Evolutionary conservation across 2,329 filamentous ascomycete genomes (phyloP), one percentile per base, ranked within the genome.

Genomic region (Blastomyces silverae): DNA sequence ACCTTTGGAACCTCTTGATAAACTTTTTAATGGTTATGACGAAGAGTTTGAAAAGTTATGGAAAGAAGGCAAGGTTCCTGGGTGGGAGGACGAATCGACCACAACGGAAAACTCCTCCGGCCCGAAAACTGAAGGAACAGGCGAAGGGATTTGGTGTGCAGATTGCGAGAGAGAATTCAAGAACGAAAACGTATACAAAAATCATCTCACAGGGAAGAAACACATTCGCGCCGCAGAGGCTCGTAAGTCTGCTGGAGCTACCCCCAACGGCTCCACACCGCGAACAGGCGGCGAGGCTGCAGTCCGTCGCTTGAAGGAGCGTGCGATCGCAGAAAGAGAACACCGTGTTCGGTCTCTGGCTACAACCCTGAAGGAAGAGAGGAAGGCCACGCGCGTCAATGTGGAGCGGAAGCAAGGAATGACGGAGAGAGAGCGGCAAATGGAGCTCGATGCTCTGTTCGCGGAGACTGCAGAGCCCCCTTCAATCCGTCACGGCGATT

Each of bases 391-490:
- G 0, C 86, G 90, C 60, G 89, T 94, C 71, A 97, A 99, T 72
- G 92, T 97, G 13, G 95, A 99, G 82, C 89, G 94, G 62, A 94
- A 91, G 76, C 91, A 95, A 75, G 93, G 93, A 69, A 96, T 99
- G 92, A 99, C 94, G 2, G 93, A 97, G 74, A 88, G 92, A 42
- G 94, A 99, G 76, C 89, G 94, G 17, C 90, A 95, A 73, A 91
- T 96, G 77, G 95, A 99, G 75, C 84, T 97, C 15, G 92, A 96
- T 64, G 92, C 92, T 56, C 80, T 97, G 17, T 91, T 92, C 76
- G 83, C 84, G 0, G 86, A 89, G 69, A 79, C 82, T 42, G 76
- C 78, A 0, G 82, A 83, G 22, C 71, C 76, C 22, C 65, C 69
- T 48, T 71, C 70, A 48, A 69, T 76, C 70, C 64, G 78, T 71